Evolutionary conservation across 208 protist species (phyloP), one percentile per base, ranked within the genome.

Genomic region (Lotmaria passim): DNA sequence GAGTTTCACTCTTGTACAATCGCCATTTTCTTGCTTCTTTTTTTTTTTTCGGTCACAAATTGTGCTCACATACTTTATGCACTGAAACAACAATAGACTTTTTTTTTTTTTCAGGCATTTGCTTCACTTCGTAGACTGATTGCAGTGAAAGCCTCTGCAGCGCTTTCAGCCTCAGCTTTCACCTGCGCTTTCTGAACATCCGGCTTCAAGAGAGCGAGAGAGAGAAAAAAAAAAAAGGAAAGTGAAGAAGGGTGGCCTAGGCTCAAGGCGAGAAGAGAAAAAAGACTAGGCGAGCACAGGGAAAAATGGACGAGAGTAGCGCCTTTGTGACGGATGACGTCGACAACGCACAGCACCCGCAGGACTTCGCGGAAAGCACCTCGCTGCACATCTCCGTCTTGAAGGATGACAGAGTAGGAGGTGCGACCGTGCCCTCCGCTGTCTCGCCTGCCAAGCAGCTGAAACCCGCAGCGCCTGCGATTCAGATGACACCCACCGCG

Each of bases 301-400:
- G 19, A 24, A 43, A 8, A 56, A 80, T 81, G 76, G 76, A 82
- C 24, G 76, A 82, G 34, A 50, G 43, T 8, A 76, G 69, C 44
- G 76, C 75, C 7, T 82, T 82, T 43, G 28, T 31, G 26, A 30
- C 39, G 36, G 55, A 47, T 15, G 64, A 72, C 44, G 24, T 65
- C 44, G 44, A 24, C 15, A 59, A 63, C 23, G 26, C 7, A 3
- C 41, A 4, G 23, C 51, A 19, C 33, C 23, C 21, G 24, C 69
- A 44, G 0, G 38, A 64, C 30, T 39, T 64, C n/a, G 60, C 34
- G 7, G 36, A 69, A 28, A 75, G 44, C 44, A 14, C 61, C 23
- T 62, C 69, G 5, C 46, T 75, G 7, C 53, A 63, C 44, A 69
- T 69, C 15, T 63, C 52, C 31, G 61, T 56, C 28, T 39, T 28